A percentile compares a stretch with the other conserved stretches of the same genome.
Conservation (phyloP, 805 yeast species). For the Kockiozyma suomiensis region DNA sequence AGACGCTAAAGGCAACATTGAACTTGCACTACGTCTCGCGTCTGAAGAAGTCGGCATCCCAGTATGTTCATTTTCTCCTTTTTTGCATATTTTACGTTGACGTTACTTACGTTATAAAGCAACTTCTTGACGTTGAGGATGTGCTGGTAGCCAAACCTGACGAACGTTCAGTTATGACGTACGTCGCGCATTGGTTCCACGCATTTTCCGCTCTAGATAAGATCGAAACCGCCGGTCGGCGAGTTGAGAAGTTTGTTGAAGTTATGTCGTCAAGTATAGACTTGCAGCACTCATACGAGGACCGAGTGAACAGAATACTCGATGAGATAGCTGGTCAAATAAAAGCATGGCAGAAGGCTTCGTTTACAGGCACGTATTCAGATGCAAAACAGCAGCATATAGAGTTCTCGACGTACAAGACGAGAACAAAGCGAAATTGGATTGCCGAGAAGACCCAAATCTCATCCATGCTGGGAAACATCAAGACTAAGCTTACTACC, state of each 20-base stretch:
- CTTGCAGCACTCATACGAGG: constrained; percentile 43
- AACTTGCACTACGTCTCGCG: constrained; percentile 49
- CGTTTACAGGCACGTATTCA: constrained; percentile 37
- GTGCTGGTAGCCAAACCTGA: constrained; percentile 55
- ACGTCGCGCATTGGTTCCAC: constrained; percentile 62
- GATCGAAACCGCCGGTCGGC: constrained; percentile 45
- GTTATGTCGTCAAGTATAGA: constrained; percentile 39
- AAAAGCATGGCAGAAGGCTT: constrained; percentile 39
- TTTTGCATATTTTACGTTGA: not conserved
- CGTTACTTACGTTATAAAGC: constrained; percentile 30
- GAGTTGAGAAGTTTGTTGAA: constrained; percentile 45
- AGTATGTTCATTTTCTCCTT: constrained; percentile 7
- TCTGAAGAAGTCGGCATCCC: constrained; percentile 53
- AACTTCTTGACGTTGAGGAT: constrained; percentile 58
- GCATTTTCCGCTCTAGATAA: constrained; percentile 45
- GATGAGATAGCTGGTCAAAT: constrained; percentile 35
- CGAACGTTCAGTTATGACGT: constrained; percentile 61
- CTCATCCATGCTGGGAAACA: constrained; percentile 43
- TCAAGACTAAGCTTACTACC: constrained; percentile 45
- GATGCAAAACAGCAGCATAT: constrained; percentile 39
- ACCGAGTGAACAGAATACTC: constrained; percentile 40
- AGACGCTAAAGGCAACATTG: constrained; percentile 43
- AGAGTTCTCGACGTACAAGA: constrained; percentile 40
- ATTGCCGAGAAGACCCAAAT: constrained; percentile 45
- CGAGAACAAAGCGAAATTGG: constrained; percentile 44